Base-by-base conservation (phyloP, 139 green algal species). In the Nannochloris sp. region DNA sequence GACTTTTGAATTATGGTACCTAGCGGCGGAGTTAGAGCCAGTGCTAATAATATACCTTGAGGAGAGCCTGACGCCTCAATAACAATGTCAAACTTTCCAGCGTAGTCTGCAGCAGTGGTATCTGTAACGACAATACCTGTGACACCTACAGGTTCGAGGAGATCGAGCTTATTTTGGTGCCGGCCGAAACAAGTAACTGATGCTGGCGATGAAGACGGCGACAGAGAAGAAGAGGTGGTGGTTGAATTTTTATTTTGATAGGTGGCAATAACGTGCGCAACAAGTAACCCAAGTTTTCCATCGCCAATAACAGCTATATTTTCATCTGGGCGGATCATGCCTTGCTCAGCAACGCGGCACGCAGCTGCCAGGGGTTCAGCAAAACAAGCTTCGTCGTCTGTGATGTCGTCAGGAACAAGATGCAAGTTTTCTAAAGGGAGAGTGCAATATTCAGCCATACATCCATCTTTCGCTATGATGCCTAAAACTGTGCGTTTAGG, bases 301-400 rank as follows among this genome's bases (percentile, higher is more conserved):
- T 90, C 81, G n/a, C 85, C 85, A 37, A 83, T 37, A 10, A 83
- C 72, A 30, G 72, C 76, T 4, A 82, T 54, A 12, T 39, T 55
- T 24, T 71, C 39, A 6, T 55, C 38, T 4, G 24, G 6, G 32
- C 46, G 4, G 1, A 78, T 54, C 4, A 65, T 58, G 7, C 77
- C 68, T 70, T 93, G 87, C 67, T 93, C 87, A 8, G 80, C 57
- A 19, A 91, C 80, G 3, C 84, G 60, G 46, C 75, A 83, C 0
- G 87, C 87, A 2, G 87, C 87, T 8, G 87, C 87, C 36, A 94
- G 70, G 0, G 87, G 87, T 65, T 94, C 87, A 46, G 71, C 64
- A 61, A 89, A 92, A 5, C 44, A 62, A 3, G 87, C 87, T 51
- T 85, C 66, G 12, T 61, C 31, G 56, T 87, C 77, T 6, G 46